Evolutionary conservation across 2,329 filamentous ascomycete genomes (phyloP), one percentile per base, ranked within the genome.

Genomic region (Anthostomella pinea): DNA sequence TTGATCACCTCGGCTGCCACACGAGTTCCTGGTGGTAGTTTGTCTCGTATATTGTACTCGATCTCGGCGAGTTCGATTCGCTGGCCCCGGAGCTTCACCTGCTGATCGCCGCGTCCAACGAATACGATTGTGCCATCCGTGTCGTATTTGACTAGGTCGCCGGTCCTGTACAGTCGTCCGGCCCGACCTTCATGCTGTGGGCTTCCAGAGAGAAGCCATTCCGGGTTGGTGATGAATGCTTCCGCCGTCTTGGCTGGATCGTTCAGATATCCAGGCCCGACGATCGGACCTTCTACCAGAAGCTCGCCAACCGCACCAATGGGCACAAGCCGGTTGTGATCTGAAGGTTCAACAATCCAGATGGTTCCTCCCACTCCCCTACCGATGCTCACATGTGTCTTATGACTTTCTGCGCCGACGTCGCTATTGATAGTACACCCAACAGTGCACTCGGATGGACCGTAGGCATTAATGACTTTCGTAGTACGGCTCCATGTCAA

Each of bases 31-130:
- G 56, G 38, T 1, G 70, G 68, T 20, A 76, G 54, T 16, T 65
- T 65, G n/a, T 61, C 57, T 9, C 62, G 59, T 38, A 74, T 65
- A 41, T 74, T 66, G 37, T 70, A 67, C 46, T 75, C 72, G 6
- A 75, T 71, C 46, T 75, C 72, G 1, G 68, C 67, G 14, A 81
- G 66, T 59, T 81, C 85, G 33, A 83, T 73, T 36, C 81, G 66
- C 46, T 77, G 81, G 17, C 85, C 85, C 8, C 72, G 68, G 18
- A 85, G 62, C 59, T 87, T 86, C 36, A 83, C 74, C 56, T 82
- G 81, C n/a, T 73, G 73, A 49, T 85, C 82, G 47, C 79, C 81
- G 31, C 83, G 70, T 11, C 80, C 79, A 24, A 81, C 65, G 41
- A 78, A 81, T 7, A 71, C 58, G 24, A 82, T 69, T 6, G 67